phyloP scores from a whole-genome alignment of 2,329 filamentous ascomycete species.

The Cladosporium sp. region DNA sequence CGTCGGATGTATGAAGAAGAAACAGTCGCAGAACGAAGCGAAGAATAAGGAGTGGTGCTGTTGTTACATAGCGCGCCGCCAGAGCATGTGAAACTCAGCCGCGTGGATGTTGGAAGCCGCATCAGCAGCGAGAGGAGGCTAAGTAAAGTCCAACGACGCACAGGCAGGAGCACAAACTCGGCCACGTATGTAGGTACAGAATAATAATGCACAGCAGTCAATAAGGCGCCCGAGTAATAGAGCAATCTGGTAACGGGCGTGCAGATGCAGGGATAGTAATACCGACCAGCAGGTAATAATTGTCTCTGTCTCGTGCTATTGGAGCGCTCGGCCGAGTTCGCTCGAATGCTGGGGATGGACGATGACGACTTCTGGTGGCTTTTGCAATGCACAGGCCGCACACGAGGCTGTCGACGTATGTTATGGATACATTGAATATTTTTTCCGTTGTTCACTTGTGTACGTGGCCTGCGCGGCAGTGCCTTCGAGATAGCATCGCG shows the following conservation, averaged over 20 bases:
- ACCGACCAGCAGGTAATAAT: neutral
- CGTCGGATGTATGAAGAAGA: neutral
- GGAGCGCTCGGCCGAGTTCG: neutral
- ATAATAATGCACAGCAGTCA: neutral
- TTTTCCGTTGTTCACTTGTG: too few species aligned
- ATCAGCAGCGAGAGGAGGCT: neutral
- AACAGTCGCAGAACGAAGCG: neutral
- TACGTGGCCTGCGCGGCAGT: too few species aligned
- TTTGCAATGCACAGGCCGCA: neutral
- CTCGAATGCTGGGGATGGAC: neutral
- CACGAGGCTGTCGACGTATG: too few species aligned
- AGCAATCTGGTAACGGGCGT: neutral
- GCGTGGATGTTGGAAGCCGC: slow-evolving; percentile 7
- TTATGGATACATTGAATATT: too few species aligned
- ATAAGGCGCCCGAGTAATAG: neutral
- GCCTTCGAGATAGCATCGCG: too few species aligned
- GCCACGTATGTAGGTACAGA: neutral
- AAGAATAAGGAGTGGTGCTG: neutral
- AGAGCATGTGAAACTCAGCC: slow-evolving; percentile 11
- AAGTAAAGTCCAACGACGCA: neutral
- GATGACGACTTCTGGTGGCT: neutral
- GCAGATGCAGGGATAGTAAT: neutral
- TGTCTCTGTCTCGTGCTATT: neutral
- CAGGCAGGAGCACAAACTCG: neutral
- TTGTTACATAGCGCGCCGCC: slow-evolving; percentile 5